Conservation (phyloP, 805 yeast species). For the Cyberlindnera xishuangbannaensis region DNA sequence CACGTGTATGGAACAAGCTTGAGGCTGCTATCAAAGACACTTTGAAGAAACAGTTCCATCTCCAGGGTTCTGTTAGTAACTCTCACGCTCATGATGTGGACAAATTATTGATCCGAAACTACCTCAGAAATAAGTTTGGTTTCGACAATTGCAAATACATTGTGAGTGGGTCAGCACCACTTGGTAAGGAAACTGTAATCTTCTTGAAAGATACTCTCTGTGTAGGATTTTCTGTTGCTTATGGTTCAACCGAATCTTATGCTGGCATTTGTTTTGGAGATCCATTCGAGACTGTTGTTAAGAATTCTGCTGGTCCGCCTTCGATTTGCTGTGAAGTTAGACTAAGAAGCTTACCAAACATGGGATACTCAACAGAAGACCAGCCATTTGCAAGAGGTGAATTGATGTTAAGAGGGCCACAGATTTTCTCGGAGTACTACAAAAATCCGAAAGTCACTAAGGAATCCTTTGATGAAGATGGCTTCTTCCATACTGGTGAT, state of each 20-base stretch:
- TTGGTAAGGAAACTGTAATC: constrained; percentile 50
- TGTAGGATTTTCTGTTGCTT: constrained; percentile 45
- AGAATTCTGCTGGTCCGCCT: constrained; percentile 52
- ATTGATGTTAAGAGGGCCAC: constrained; percentile 57
- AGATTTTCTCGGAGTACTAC: constrained; percentile 49
- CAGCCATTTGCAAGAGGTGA: constrained; percentile 49
- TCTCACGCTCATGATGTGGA: constrained; percentile 3
- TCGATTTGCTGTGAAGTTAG: constrained; percentile 47
- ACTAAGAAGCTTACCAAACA: constrained; percentile 53
- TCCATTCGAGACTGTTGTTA: constrained; percentile 42
- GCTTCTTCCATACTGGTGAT: constrained; percentile 67
- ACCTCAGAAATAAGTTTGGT: constrained; percentile 39
- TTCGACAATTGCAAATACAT: constrained; percentile 34
- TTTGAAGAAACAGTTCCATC: constrained; percentile 3
- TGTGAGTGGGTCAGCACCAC: constrained; percentile 63
- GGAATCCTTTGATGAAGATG: constrained; percentile 47
- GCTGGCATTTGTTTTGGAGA: constrained; percentile 46
- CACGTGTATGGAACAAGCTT: constrained; percentile 54
- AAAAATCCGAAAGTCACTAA: constrained; percentile 48
- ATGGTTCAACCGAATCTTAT: constrained; percentile 67
- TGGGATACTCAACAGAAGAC: constrained; percentile 40
- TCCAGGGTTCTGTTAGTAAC: constrained; percentile 2
- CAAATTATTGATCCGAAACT: constrained; percentile 21
- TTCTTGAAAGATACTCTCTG: constrained; percentile 54
- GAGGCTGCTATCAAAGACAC: constrained; percentile 47